Evolutionary conservation across 345 rosid species (phyloP).

Genomic region (Cardamine chenopodiifolia): DNA sequence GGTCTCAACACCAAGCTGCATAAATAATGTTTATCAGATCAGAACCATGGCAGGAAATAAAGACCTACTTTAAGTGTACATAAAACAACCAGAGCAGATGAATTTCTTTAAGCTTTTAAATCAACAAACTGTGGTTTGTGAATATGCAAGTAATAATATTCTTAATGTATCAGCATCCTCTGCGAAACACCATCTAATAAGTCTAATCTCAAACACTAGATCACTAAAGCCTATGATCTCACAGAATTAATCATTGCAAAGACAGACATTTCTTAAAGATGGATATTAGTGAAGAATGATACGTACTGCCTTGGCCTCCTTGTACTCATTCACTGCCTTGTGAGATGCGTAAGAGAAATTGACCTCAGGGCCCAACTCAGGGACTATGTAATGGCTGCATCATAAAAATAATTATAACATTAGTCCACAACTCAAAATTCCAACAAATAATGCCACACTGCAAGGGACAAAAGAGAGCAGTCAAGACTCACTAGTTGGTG

Average conservation of each 20-base stretch:
- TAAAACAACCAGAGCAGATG: neutral
- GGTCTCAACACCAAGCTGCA: constrained; percentile 91
- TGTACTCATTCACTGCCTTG: constrained; percentile 92
- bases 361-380: constrained; percentile 94
- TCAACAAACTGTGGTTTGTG: neutral
- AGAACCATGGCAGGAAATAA: constrained; percentile 4
- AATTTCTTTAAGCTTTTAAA: neutral
- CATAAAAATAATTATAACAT: constrained; percentile 6
- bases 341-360: constrained; percentile 92
- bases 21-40: neutral
- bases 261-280: neutral
- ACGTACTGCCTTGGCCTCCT: constrained; percentile 95
- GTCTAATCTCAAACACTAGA: constrained; percentile 11
- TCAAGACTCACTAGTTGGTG: constrained; percentile 96
- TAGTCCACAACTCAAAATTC: neutral
- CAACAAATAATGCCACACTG: neutral
- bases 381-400: constrained; percentile 91
- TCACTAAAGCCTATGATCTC: constrained; percentile 6
- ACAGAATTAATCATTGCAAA: neutral
- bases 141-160: neutral
- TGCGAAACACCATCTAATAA: neutral
- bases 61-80: neutral
- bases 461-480: neutral
- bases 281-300: constrained; percentile 24
- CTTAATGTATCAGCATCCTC: constrained; percentile 1